Evolutionary conservation across 2,329 filamentous ascomycete genomes (phyloP), one percentile per base, ranked within the genome.

Genomic region (Ophiosphaerella narmari): DNA sequence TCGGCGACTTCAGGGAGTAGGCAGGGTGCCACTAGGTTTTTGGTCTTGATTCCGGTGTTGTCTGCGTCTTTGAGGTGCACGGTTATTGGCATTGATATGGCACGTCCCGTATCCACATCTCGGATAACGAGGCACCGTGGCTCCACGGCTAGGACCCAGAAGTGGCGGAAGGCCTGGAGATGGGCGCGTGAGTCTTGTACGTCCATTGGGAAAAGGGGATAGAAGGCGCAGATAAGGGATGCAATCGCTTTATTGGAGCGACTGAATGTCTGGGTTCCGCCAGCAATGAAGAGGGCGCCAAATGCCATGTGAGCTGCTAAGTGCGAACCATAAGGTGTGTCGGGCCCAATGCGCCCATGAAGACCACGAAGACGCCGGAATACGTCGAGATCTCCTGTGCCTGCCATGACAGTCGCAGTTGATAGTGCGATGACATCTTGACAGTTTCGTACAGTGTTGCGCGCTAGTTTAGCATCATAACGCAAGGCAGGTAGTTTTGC

Each of bases 161-260:
- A 89, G 74, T 99, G 93, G 5, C 95, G 86, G 77, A 99, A 94
- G 3, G 95, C 94, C 76, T 99, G 94, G 5, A 99, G 81, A 65
- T 99, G 94, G 9, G 91, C 91, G 58, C 90, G 88, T 68, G 97
- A 97, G 75, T 99, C 94, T 65, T 96, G 88, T 2, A 97, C 90
- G 26, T 85, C 88, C 8, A 85, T 88, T 0, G 94, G 94, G 70
- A 96, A 97, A 16, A 97, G 82, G 0, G 94, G 94, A 67, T 99
- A 99, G 72, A 99, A 96, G 1, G 94, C 88, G 37, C 94, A 87
- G 7, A 99, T 83, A 6, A 99, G 80, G 11, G 90, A 85, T 1
- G 91, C 93, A 41, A 96, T 86, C 8, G 93, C 92, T 46, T 95
- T 79, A 67, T 97, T 88, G 33, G 88, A 93, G 4, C 90, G 95